Conservation (phyloP, 2,329 filamentous ascomycete genomes). For the Aspergillus caelatus region DNA sequence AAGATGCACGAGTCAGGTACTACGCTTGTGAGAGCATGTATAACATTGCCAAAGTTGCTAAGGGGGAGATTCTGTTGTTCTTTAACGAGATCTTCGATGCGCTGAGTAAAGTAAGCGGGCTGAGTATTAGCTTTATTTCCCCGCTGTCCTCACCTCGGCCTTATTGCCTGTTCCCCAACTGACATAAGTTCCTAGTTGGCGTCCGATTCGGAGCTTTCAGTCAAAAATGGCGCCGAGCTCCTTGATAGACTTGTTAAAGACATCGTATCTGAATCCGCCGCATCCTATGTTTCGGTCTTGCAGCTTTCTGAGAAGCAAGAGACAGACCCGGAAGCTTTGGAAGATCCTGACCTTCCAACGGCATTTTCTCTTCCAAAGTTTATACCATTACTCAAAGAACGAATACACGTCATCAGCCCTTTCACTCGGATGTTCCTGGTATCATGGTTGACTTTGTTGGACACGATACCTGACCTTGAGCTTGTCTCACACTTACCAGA, state of each 20-base stretch:
- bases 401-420: slow-evolving; percentile 91
- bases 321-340: slow-evolving; percentile 43
- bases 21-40: slow-evolving; percentile 99
- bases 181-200: slow-evolving; percentile 65
- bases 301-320: slow-evolving; percentile 61
- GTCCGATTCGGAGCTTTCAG: slow-evolving; percentile 92
- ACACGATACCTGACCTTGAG: slow-evolving; percentile 95
- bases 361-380: slow-evolving; percentile 91
- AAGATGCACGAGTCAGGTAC: slow-evolving; percentile 95
- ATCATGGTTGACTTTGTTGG: slow-evolving; percentile 90
- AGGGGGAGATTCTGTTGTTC: slow-evolving; percentile 94
- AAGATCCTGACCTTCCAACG: slow-evolving; percentile 64
- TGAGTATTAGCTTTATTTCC: neutral
- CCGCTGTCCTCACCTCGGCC: neutral
- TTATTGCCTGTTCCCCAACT: slow-evolving; percentile 14
- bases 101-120: slow-evolving; percentile 79
- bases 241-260: slow-evolving; percentile 94
- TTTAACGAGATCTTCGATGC: slow-evolving; percentile 99
- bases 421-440: slow-evolving; percentile 95
- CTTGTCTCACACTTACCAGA: slow-evolving; percentile 90
- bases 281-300: slow-evolving; percentile 89
- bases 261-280: slow-evolving; percentile 91
- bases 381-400: slow-evolving; percentile 89
- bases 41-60: slow-evolving; percentile 98
- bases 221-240: slow-evolving; percentile 96